phyloP scores from a whole-genome alignment of 768 basidiomycete genomes.

The Cubamyces sp. region DNA sequence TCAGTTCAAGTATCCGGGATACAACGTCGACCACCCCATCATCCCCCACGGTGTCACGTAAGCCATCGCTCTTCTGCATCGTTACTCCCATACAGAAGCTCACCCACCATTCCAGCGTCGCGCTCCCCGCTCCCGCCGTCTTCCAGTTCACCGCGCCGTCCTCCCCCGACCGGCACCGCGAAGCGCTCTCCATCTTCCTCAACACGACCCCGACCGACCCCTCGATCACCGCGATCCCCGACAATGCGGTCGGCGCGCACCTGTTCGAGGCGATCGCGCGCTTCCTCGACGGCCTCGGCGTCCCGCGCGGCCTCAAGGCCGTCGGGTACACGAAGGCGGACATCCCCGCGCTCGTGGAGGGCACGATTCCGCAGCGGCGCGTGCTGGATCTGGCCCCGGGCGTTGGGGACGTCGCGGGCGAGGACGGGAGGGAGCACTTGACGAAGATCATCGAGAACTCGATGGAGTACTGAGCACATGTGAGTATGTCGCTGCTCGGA shows the following conservation, averaged over 20 bases:
- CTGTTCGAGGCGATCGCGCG: conserved; percentile 86
- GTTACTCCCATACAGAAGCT: neutral
- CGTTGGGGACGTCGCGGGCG: conserved; percentile 79
- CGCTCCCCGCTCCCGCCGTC: conserved; percentile 90
- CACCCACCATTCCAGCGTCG: conserved; percentile 56
- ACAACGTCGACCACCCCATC: conserved; percentile 82
- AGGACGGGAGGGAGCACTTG: conserved; percentile 83
- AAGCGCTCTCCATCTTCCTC: conserved; percentile 85
- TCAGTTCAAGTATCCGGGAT: conserved; percentile 90
- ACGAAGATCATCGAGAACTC: conserved; percentile 80
- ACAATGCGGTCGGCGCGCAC: conserved; percentile 76
- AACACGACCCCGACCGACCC: conserved; percentile 66
- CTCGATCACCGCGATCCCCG: conserved; percentile 71
- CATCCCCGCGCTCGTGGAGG: conserved; percentile 78
- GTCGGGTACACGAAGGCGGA: conserved; percentile 76
- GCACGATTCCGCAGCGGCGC: conserved; percentile 89
- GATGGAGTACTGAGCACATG: conserved; percentile 64
- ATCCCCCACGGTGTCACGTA: conserved; percentile 92
- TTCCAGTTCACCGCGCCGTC: conserved; percentile 97
- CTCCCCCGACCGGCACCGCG: conserved; percentile 87
- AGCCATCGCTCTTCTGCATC: neutral
- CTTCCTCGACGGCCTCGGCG: conserved; percentile 83
- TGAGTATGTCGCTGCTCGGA: neutral
- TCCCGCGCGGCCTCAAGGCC: conserved; percentile 85
- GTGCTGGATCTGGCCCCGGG: conserved; percentile 94